These are phyloP conservation scores for Penicillium sumatraense DNA, from an alignment of 2,329 filamentous ascomycete genomes.

Conservation along the genomic window DNA sequence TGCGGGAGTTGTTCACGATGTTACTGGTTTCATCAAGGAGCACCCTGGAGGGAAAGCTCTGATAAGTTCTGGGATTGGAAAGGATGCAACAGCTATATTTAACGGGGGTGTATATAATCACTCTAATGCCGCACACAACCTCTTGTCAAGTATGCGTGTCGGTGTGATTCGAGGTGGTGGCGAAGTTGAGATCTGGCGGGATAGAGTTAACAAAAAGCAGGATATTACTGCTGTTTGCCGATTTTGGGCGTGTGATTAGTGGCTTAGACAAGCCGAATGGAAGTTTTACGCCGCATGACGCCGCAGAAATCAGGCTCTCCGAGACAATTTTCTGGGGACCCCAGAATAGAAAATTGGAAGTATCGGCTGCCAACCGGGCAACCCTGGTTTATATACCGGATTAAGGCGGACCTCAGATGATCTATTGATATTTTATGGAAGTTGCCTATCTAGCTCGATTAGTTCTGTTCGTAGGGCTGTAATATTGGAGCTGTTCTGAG, in stretches of 20 bases:
- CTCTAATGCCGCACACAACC: slow-evolving; percentile 87
- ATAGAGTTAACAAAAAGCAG: neutral
- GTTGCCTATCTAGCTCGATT: too few relatives aligned
- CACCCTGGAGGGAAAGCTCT: slow-evolving; percentile 90
- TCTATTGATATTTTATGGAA: too few relatives aligned
- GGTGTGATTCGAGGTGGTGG: slow-evolving; percentile 85
- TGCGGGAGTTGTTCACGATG: slow-evolving; percentile 84
- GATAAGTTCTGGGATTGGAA: slow-evolving; percentile 80
- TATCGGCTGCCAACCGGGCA: neutral
- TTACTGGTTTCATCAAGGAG: slow-evolving; percentile 82
- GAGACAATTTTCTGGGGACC: neutral
- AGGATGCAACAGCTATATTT: slow-evolving; percentile 89
- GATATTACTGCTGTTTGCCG: neutral
- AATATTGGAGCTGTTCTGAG: too few relatives aligned
- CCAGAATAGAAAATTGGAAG: neutral
- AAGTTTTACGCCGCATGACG: neutral
- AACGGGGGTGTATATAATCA: slow-evolving; percentile 90
- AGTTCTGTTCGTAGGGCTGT: neutral
- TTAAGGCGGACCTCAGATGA: too few relatives aligned
- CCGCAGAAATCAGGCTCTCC: neutral
- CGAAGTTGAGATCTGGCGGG: slow-evolving; percentile 82
- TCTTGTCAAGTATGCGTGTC: slow-evolving; percentile 84
- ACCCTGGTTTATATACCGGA: neutral
- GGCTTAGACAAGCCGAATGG: neutral
- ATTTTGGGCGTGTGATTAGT: neutral